Evolutionary conservation across 2,329 filamentous ascomycete species (phyloP), one percentile per base, ranked within the genome.

Genomic region (Metarhizium rileyi): DNA sequence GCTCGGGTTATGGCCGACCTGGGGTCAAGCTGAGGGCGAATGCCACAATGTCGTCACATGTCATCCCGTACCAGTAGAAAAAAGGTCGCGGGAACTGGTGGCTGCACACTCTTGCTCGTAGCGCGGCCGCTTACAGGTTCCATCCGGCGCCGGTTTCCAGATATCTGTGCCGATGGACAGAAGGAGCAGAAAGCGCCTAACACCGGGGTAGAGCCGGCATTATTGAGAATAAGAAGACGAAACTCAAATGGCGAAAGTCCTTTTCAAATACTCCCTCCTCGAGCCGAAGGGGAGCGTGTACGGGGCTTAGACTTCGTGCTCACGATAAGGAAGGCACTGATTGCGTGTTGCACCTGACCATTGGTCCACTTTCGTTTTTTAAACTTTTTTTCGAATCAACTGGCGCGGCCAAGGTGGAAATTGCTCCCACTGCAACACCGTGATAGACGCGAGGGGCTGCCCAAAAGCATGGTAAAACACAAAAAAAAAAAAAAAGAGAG

Each of bases 351-450:
- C n/a, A n/a, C n/a, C n/a, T n/a, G n/a, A 10, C n/a, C 23, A 47
- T 47, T 47, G 45, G 45, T 18, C 16, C 7, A 22, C 6, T 18
- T 22, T 10, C 12, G 23, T 22, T 40, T n/a, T 42, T 51, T 51
- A 51, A 30, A 50, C 45, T 48, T 51, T 51, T 45, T 33, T 25
- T 38, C 25, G 41, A 35, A 48, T 45, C 41, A 48, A 38, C 30
- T 16, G 46, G 49, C 42, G 25, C 20, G 28, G 38, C 28, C 41
- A 33, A 33, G 23, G 30, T 48, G 49, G 49, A 51, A 48, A 51
- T 51, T 45, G 25, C 20, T 25, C 3, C 30, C 12, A 14, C 12
- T 14, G 30, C 30, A 33, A 4, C 16, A 33, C 30, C 16, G 5
- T 14, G 10, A 33, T 33, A 33, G 8, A n/a, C n/a, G n/a, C n/a